A percentile compares a stretch with the other conserved stretches of the same genome.
phyloP scores from a whole-genome alignment of 2,329 filamentous ascomycete species.

The Dothiorella sarmentorum region DNA sequence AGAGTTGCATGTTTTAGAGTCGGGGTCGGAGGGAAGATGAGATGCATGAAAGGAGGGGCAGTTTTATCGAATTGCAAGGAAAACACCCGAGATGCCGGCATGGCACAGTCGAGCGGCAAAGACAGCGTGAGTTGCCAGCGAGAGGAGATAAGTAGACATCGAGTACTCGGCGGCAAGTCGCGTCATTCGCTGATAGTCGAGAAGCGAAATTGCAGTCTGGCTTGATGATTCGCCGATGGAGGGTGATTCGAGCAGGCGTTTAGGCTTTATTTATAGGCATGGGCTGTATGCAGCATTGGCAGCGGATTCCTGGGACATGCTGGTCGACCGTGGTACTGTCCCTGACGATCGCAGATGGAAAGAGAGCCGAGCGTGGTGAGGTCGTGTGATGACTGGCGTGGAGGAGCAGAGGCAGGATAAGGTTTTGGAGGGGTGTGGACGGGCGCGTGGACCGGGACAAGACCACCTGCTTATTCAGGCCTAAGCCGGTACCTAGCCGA shows the following conservation, averaged over 20 bases:
- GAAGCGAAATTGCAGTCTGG: not conserved
- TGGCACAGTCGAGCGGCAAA: too few relatives aligned
- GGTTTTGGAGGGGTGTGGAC: too few relatives aligned
- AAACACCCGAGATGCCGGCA: too few relatives aligned
- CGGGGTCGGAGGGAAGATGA: not conserved
- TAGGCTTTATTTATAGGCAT: constrained; percentile 2
- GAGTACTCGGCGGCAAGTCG: not conserved
- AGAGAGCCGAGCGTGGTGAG: not conserved
- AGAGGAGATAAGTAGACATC: not conserved
- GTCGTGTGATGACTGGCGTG: not conserved
- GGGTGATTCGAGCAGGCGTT: not conserved
- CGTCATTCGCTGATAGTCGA: not conserved
- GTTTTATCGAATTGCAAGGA: too few relatives aligned
- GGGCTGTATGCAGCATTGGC: not conserved
- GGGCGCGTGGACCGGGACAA: not conserved
- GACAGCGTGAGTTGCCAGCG: too few relatives aligned
- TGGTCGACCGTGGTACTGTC: not conserved
- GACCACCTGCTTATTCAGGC: not conserved
- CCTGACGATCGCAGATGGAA: constrained; percentile 3
- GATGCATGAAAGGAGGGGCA: too few relatives aligned
- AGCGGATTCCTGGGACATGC: not conserved
- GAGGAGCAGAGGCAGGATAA: not conserved
- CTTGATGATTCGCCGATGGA: not conserved
- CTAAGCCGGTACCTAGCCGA: not conserved
- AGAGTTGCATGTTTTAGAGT: not conserved